Conservation (phyloP, 108 stramenopile species). For the Discostella stelligeroides region DNA sequence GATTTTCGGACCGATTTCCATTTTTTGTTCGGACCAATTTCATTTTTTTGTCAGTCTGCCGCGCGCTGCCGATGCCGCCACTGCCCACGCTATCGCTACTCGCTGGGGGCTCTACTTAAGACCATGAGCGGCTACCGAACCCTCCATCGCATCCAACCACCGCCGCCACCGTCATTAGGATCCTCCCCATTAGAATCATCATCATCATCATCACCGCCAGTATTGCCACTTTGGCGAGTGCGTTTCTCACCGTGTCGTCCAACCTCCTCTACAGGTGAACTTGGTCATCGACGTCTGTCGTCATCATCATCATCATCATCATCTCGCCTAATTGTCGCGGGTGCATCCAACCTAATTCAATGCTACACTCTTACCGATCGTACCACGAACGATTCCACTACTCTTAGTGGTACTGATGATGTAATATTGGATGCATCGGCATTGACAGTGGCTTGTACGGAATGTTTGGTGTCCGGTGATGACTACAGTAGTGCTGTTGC, state of each 20-base stretch:
- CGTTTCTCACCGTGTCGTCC: constrained; percentile 46
- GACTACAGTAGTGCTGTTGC: no score
- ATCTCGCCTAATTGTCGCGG: constrained; percentile 41
- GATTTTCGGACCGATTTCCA: no score
- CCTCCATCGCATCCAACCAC: constrained; percentile 42
- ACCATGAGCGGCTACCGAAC: constrained; percentile 49
- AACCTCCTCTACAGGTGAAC: no score
- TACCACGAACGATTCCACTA: constrained; percentile 19
- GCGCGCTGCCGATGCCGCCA: no score
- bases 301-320: no score
- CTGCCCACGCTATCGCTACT: no score
- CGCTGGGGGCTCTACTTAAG: no score
- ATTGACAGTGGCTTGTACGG: constrained; percentile 16
- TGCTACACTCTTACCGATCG: constrained; percentile 41
- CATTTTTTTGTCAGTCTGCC: no score
- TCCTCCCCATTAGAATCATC: no score
- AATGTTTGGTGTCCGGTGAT: constrained; percentile 32
- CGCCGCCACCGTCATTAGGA: not conserved
- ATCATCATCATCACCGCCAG: no score
- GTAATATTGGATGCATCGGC: constrained; percentile 37
- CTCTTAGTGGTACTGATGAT: no score
- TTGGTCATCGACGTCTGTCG: constrained; percentile 1
- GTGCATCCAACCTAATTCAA: constrained; percentile 35
- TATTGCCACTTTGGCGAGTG: constrained; percentile 31
- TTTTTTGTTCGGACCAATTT: no score